Base-by-base conservation (phyloP, 768 basidiomycete species). In the Kwoniella dejecticola region DNA sequence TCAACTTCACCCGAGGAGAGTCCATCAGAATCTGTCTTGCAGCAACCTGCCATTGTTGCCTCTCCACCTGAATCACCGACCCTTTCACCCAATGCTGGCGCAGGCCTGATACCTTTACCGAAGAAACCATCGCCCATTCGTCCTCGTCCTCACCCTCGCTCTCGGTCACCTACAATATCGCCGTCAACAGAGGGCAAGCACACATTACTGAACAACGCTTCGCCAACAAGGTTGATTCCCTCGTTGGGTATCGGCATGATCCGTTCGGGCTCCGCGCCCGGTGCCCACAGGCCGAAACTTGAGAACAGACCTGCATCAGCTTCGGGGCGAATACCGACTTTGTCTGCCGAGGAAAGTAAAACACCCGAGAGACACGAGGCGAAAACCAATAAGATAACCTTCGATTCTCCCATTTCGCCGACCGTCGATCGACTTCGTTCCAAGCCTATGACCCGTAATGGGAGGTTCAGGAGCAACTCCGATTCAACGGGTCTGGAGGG, bases 21-120 rank as follows among this genome's bases (percentile, higher is more conserved):
- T 29, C 21, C 29, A 47, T 41, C 5, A n/a, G 27, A 24, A 23
- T 49, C 57, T 15, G 38, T 29, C 4, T 42, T 27, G 17, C 33
- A 45, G 2, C 48, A 60, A 5, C 38, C 40, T 24, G 29, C 59
- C 19, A 26, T 60, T 27, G 58, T 60, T 4, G 50, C 57, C 7
- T 55, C 58, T 26, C 57, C 58, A 5, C 36, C 31, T 11, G 60
- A 57, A 30, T 62, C 60, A 13, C 33, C 63, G 2, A 48, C 24
- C 1, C 11, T 47, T 2, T 57, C 48, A n/a, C 30, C 46, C 11
- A 45, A 13, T 15, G 19, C 31, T 4, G 46, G 31, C 21, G 60
- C 23, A 19, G 60, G 60, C 1, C 23, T 62, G 27, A 62, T 62
- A 15, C 60, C 60, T 4, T 44, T 40, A 12, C 60, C 60, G 4